A percentile compares a stretch with the other conserved stretches of the same genome.
Evolutionary conservation across 352 stramenopile genomes (phyloP).

Genomic region (Globisporangium orthogonon): DNA sequence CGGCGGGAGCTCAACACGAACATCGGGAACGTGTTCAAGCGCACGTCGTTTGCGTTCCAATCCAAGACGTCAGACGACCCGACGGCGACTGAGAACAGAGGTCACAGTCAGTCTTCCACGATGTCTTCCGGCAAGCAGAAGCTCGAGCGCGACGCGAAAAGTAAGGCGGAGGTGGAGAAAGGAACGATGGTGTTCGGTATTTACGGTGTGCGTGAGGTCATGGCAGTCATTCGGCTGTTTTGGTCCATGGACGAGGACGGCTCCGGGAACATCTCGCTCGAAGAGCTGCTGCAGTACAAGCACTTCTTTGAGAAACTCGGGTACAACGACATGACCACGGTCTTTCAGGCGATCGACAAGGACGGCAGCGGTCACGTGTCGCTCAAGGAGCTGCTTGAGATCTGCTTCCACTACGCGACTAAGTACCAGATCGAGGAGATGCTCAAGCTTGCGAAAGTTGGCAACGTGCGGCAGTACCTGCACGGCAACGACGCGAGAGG

Average conservation of each 20-base stretch:
- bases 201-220: constrained; percentile 62
- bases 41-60: constrained; percentile 43
- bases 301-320: constrained; percentile 62
- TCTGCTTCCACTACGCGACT: constrained; percentile 62
- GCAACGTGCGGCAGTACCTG: constrained; percentile 44
- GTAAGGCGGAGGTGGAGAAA: constrained; percentile 21
- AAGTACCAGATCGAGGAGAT: constrained; percentile 58
- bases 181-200: constrained; percentile 47
- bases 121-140: too few species aligned
- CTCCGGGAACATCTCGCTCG: constrained; percentile 48
- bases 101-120: not conserved
- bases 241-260: constrained; percentile 64
- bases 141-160: too few species aligned
- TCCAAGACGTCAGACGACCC: constrained; percentile 11
- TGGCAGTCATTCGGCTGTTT: constrained; percentile 71
- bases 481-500: constrained; percentile 9
- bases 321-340: constrained; percentile 47
- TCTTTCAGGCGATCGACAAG: constrained; percentile 70
- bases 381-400: constrained; percentile 50
- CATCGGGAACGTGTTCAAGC: constrained; percentile 67
- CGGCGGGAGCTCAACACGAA: constrained; percentile 54
- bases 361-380: constrained; percentile 51
- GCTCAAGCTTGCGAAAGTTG: constrained; percentile 62
- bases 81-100: not conserved
- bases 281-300: constrained; percentile 49